Evolutionary conservation across 1,284 basidiomycete species (phyloP), one percentile per base, ranked within the genome.

Genomic region (Vanrija sp.): DNA sequence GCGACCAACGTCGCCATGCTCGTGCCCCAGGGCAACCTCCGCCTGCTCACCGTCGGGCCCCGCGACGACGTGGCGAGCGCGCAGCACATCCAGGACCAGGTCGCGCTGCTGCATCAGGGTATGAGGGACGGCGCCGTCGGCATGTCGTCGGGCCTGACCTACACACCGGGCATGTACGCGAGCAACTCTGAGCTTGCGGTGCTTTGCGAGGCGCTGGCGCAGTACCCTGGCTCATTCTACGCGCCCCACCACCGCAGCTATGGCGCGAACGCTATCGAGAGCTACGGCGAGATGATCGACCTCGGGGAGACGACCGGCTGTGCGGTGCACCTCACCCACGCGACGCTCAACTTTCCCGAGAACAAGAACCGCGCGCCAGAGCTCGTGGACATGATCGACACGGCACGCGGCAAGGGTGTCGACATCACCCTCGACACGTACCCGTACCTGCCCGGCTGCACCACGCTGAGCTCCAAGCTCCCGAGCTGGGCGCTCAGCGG

Each of bases 161-260:
- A 76, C 51, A 73, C 72, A 1, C 74, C 74, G 1, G 74, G 74
- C 12, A 76, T 76, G 74, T 76, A 76, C 57, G 74, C 74, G 2
- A 66, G 65, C 14, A 71, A 63, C 15, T 66, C 67, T 6, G 74
- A 76, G 58, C 65, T 76, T 1, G 66, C 62, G 0, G 52, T 57
- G 2, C 57, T 76, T 3, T 75, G 72, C 49, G 34, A 52, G 14
- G 50, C 57, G 1, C 57, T 76, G 5, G 61, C 61, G 3, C 62
- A 67, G 45, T 74, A 55, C 46, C 69, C 66, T 3, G 69, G 65
- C 1, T 55, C 71, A 2, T 75, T 63, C 57, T 76, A 76, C 49
- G 69, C 71, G 4, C 74, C 74, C 9, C 74, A 76, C 61, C 70
- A 72, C 57, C 64, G 74, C 19, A 66, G 64, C 29, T 76, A 76